Percentiles rank a stretch among this genome's conserved stretches.
Conservation (phyloP, 2,329 filamentous ascomycete species). For the Teratosphaeria pseudoeucalypti region DNA sequence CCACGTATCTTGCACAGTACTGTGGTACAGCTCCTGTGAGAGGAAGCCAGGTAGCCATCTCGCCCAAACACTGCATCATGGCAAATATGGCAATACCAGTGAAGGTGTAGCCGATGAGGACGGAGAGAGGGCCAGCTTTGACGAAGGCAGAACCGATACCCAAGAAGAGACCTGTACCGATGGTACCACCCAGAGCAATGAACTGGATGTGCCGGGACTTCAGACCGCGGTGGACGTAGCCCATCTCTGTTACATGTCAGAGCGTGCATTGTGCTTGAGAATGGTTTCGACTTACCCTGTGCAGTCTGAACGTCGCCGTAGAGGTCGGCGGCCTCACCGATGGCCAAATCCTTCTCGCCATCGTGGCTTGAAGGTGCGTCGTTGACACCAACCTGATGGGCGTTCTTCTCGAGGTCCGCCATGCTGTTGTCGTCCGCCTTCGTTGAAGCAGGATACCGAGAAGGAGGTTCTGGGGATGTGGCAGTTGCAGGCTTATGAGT, state of each 20-base stretch:
- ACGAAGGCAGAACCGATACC: not conserved
- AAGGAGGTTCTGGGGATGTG: not conserved
- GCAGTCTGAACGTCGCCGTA: not conserved
- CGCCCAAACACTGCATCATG: constrained; percentile 40
- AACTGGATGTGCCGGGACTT: constrained; percentile 2
- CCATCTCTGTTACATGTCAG: not conserved
- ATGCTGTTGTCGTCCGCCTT: not conserved
- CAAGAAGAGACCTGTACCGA: constrained; percentile 1
- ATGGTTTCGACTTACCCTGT: not conserved
- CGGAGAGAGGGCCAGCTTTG: constrained; percentile 33
- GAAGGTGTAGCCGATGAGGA: constrained; percentile 34
- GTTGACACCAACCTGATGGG: not conserved
- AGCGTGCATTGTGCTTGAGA: not conserved
- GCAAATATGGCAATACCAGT: constrained; percentile 38
- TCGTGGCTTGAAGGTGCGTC: not conserved
- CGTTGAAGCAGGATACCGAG: not conserved
- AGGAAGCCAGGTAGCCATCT: constrained; percentile 47
- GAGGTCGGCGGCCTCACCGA: not conserved
- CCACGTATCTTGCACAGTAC: constrained; percentile 45
- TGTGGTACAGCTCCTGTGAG: constrained; percentile 45
- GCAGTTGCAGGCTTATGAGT: not conserved
- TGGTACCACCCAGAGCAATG: constrained; percentile 1
- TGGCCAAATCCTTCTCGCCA: not conserved
- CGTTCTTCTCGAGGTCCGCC: not conserved
- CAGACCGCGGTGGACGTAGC: not conserved